Evolutionary conservation across 78 protist genomes (phyloP), one percentile per base, ranked within the genome.

Genomic region (Diacronema lutheri): DNA sequence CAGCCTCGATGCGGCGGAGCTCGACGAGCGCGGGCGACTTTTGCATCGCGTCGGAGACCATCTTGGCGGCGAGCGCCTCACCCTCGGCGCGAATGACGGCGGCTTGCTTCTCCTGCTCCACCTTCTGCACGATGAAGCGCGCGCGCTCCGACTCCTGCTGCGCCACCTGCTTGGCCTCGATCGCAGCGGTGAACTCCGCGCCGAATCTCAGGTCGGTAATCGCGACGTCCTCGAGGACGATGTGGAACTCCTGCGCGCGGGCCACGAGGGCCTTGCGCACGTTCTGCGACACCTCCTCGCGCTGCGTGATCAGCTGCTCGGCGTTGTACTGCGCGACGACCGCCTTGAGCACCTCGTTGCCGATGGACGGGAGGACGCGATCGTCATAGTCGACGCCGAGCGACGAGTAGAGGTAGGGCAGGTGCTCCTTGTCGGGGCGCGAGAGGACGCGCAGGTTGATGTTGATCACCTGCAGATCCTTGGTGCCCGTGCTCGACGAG

Each of bases 101-200:
- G 0, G 96, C 96, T 16, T 50, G n/a, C 84, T 91, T 86, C 84
- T 94, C 94, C 62, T 94, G 94, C 71, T 92, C 96, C 12, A 91
- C 89, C 62, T 83, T 82, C 82, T 72, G 84, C 31, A 94, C 96
- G 23, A 94, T 46, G 56, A 66, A 93, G 25, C 72, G 61, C 33
- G 89, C 80, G 25, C 94, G 81, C 91, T 94, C 95, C 23, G 96
- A 93, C 0, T 91, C 87, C 85, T 94, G 96, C 85, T 94, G 94
- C 4, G 91, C 95, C 31, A 94, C 94, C 65, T 94, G 96, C 91
- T 94, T 94, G 60, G 46, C 21, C 88, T 94, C 96, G 37, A 94
- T 93, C 56, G 96, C 95, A 0, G 44, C 60, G 26, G 91, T 91
- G 77, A 93, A 94, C 56, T 94, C 96, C 23, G 19, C 16, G 65